phyloP scores from a whole-genome alignment of 2,329 filamentous ascomycete species.

The Cytospora mali region DNA sequence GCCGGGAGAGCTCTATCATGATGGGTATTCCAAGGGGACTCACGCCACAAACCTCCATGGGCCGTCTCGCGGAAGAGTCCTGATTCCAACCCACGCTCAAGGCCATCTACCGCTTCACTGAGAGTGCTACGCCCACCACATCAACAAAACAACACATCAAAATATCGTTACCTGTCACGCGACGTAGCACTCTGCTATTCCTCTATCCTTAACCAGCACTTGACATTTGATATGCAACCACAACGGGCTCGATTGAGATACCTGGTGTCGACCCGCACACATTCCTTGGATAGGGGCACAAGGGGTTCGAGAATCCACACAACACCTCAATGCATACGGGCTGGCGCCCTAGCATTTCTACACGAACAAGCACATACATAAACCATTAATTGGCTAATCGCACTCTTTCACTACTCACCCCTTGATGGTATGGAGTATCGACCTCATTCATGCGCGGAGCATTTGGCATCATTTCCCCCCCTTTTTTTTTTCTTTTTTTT shows the following conservation, averaged over 20 bases:
- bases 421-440: slow-evolving; percentile 6
- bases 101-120: not conserved
- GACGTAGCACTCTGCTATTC: slow-evolving; percentile 17
- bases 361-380: slow-evolving; percentile 2
- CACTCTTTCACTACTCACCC: slow-evolving; percentile 14
- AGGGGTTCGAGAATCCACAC: not conserved
- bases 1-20: slow-evolving; percentile 64
- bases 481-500: not conserved
- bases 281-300: not conserved
- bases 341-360: slow-evolving; percentile 14
- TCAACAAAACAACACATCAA: slow-evolving; percentile 12
- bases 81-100: slow-evolving; percentile 38
- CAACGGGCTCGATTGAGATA: not conserved
- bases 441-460: slow-evolving; percentile 17
- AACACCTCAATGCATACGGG: not conserved
- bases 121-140: slow-evolving; percentile 6
- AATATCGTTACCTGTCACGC: slow-evolving; percentile 6
- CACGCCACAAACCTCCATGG: slow-evolving; percentile 54
- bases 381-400: slow-evolving; percentile 24
- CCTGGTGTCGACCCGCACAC: not conserved
- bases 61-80: slow-evolving; percentile 58
- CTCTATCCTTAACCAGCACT: not conserved
- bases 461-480: slow-evolving; percentile 4
- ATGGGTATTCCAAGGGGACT: slow-evolving; percentile 50
- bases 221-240: not conserved